These are phyloP conservation scores for Termitomyces sp. DNA, from an alignment of 768 basidiomycete genomes.

Conservation along the genomic window DNA sequence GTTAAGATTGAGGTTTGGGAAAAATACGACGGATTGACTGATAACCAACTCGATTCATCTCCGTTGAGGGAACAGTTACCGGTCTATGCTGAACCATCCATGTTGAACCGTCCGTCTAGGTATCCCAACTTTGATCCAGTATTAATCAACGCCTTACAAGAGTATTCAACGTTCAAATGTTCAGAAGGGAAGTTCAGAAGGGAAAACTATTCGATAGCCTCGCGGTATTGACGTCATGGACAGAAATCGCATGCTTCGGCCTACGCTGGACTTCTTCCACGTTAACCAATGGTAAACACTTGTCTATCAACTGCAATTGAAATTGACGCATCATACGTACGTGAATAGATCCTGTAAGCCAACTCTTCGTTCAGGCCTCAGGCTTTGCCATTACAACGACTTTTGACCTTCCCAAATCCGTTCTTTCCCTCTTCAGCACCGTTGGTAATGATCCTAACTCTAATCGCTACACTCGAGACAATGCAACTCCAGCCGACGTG, in stretches of 20 bases:
- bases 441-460: slow-evolving; percentile 83
- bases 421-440: slow-evolving; percentile 62
- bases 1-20: no score
- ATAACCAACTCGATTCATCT: no score
- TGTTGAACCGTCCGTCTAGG: no score
- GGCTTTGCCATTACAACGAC: slow-evolving; percentile 40
- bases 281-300: slow-evolving; percentile 43
- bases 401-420: slow-evolving; percentile 55
- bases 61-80: no score
- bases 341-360: slow-evolving; percentile 68
- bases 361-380: slow-evolving; percentile 65
- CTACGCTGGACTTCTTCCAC: slow-evolving; percentile 51
- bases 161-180: no score
- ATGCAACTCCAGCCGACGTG: slow-evolving; percentile 47
- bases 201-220: no score
- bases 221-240: no score
- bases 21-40: no score
- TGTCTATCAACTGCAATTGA: neutral
- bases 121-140: no score
- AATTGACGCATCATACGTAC: neutral
- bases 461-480: slow-evolving; percentile 61
- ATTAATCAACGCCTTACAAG: no score
- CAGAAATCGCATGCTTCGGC: slow-evolving; percentile 56
- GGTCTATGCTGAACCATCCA: no score
- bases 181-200: no score